phyloP scores from a whole-genome alignment of 192 early-diverging fungal genomes.

The Coemansia sp. region DNA sequence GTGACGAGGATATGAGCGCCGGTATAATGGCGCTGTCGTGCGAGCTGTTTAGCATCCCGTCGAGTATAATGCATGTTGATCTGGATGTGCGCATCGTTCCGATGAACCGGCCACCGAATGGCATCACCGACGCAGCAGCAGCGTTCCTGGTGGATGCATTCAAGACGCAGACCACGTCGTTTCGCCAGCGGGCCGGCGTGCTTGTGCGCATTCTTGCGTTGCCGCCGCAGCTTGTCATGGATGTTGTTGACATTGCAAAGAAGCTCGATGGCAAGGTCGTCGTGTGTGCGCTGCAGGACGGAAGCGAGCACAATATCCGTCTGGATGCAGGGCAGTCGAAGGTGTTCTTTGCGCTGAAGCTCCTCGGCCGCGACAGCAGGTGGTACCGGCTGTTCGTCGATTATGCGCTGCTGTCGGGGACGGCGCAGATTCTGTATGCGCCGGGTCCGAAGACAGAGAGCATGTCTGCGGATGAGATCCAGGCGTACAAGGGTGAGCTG shows the following conservation, averaged over 20 bases:
- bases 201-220: slow-evolving; percentile 44
- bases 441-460: not conserved
- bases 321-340: slow-evolving; percentile 18
- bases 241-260: slow-evolving; percentile 29
- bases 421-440: slow-evolving; percentile 15
- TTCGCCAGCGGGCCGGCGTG: slow-evolving; percentile 38
- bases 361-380: slow-evolving; percentile 1
- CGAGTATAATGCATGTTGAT: slow-evolving; percentile 36
- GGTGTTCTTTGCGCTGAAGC: slow-evolving; percentile 24
- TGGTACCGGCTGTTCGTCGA: slow-evolving; percentile 23
- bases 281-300: slow-evolving; percentile 19
- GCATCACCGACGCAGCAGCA: slow-evolving; percentile 42
- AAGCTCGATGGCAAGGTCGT: slow-evolving; percentile 25
- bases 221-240: slow-evolving; percentile 50
- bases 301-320: slow-evolving; percentile 29
- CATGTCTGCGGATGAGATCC: slow-evolving; percentile 1
- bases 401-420: slow-evolving; percentile 36
- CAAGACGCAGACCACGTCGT: slow-evolving; percentile 26
- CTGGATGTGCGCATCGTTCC: slow-evolving; percentile 50
- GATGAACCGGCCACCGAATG: slow-evolving; percentile 46
- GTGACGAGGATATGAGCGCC: slow-evolving; percentile 10
- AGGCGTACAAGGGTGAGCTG: not conserved
- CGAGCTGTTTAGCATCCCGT: slow-evolving; percentile 31
- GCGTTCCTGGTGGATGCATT: slow-evolving; percentile 23
- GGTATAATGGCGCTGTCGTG: slow-evolving; percentile 16